Evolutionary conservation across 371 early-diverging fungal species (phyloP), one percentile per base, ranked within the genome.

Genomic region (Mortierella sp.): DNA sequence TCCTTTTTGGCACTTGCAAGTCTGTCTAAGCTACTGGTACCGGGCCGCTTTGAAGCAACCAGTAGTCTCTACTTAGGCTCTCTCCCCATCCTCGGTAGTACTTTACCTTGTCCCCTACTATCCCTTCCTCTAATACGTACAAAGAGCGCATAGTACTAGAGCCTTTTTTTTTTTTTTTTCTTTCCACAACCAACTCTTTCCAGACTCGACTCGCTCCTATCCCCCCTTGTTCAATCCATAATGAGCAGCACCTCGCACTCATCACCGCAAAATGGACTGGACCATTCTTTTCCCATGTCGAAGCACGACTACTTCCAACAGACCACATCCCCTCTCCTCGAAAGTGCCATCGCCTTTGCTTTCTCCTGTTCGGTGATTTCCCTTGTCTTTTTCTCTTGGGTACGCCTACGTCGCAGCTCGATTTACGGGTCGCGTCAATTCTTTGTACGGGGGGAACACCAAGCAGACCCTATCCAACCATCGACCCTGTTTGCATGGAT

Each of bases 391-490:
- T 72, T 72, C 63, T 72, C 73, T 5, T 72, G 46, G 51, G 67
- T 63, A 16, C 50, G 67, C 19, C 57, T 62, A 12, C 48, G 46
- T 23, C 37, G 68, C 5, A 48, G 47, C 4, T 72, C 73, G 0
- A 72, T 72, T 51, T 72, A 67, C 62, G 68, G 52, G n/a, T 62
- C 63, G 12, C 67, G 73, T 1, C 58, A 57, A 59, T 67, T 72
- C 59, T 72, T 62, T 59, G 63, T 72, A 25, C 62, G 73, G 21
- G 59, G 62, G 11, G 68, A 72, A 23, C 67, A 72, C 30, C 67
- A 43, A 6, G 57, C 73, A 1, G 73, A 66, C 0, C 26, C 53
- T 4, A 23, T 66, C 37, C 37, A 37, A 25, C 26, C 68, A 0
- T 19, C 44, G 4, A 43, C 51, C 11, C 59, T 72, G 23, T 53